Evolutionary conservation across 441 rosid species (phyloP).

Genomic region (Populus trichocarpa): DNA sequence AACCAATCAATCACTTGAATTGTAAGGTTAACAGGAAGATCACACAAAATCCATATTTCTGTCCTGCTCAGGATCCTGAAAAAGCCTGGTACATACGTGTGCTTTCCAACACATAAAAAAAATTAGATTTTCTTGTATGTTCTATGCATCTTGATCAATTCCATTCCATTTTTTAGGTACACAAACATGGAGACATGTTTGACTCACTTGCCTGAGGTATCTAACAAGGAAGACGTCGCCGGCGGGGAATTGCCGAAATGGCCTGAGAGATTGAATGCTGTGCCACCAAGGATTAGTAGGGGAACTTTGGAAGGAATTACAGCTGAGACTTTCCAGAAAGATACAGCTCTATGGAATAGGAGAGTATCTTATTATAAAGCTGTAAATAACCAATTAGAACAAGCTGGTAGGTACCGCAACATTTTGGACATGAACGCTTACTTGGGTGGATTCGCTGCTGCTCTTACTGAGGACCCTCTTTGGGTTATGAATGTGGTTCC

Average conservation of each 20-base stretch:
- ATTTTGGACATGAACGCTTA: constrained; percentile 33
- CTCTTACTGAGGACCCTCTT: constrained; percentile 50
- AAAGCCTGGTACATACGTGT: constrained; percentile 42
- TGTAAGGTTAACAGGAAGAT: constrained; percentile 35
- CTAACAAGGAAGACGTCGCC: constrained; percentile 32
- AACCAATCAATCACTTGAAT: constrained; percentile 53
- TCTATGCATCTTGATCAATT: background rate
- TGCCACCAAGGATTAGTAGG: constrained; percentile 58
- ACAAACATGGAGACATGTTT: constrained; percentile 52
- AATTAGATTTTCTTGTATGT: background rate
- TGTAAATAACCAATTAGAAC: constrained; percentile 54
- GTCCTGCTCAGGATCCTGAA: constrained; percentile 52
- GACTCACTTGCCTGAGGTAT: constrained; percentile 47
- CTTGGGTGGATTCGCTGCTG: constrained; percentile 84
- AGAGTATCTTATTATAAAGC: constrained; percentile 61
- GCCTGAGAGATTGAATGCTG: constrained; percentile 57
- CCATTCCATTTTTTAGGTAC: constrained; percentile 32
- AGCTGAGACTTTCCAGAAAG: constrained; percentile 35
- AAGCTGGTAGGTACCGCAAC: constrained; percentile 49
- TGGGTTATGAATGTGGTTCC: constrained; percentile 97
- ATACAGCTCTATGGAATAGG: constrained; percentile 52
- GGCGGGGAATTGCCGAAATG: constrained; percentile 56
- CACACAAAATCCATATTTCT: constrained; percentile 31
- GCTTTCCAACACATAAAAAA: background rate
- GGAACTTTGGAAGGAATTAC: constrained; percentile 57